Percentiles rank a stretch among this genome's conserved stretches.
Conservation (phyloP, 768 basidiomycete genomes). For the Phanerochaete sordida region DNA sequence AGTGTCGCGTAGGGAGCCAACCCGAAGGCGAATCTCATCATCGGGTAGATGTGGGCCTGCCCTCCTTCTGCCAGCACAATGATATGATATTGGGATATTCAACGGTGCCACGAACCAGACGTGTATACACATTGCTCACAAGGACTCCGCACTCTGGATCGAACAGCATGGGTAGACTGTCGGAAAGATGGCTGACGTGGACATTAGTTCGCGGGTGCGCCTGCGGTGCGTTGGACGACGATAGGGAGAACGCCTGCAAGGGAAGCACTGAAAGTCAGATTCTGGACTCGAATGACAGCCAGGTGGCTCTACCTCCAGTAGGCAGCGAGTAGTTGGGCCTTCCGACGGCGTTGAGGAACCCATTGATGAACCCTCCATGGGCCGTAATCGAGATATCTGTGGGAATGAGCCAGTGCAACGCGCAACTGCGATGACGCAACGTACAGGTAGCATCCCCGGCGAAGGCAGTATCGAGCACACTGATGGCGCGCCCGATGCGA, state of each 20-base stretch:
- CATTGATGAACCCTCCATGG: conserved; percentile 61
- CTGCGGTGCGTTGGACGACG: not conserved
- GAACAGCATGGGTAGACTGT: not conserved
- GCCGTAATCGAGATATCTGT: conserved; percentile 66
- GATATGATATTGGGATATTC: no score
- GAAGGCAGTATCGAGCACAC: conserved; percentile 57
- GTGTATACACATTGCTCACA: no score
- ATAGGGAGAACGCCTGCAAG: not conserved
- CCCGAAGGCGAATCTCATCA: not conserved
- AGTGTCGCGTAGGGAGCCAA: not conserved
- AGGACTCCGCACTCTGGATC: no score
- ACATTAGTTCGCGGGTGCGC: not conserved
- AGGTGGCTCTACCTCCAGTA: conserved; percentile 69
- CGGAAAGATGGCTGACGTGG: not conserved
- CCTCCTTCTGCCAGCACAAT: no score
- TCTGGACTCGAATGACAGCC: no score
- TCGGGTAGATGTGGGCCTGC: not conserved
- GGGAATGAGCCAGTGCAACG: not conserved
- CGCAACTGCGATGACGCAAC: conserved; percentile 20
- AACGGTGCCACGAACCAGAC: no score
- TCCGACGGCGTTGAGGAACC: conserved; percentile 46
- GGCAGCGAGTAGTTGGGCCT: conserved; percentile 45
- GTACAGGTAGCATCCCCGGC: conserved; percentile 44
- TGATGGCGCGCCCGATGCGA: conserved; percentile 42
- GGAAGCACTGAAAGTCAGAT: not conserved